Conservation (phyloP, 2,329 filamentous ascomycete species). For the Leptodontidium sp. region DNA sequence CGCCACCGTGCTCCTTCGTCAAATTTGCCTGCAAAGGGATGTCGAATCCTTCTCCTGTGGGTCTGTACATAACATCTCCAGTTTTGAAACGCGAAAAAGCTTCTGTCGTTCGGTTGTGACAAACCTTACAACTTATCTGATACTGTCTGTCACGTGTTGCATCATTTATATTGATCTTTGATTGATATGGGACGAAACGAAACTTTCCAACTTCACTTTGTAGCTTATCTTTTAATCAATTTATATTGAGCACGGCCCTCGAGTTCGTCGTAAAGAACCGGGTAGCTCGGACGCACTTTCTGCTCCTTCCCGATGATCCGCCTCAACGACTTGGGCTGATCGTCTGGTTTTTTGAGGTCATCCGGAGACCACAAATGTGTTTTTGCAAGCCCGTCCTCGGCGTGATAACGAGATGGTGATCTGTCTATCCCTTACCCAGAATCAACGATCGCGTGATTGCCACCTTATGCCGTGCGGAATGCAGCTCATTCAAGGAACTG, state of each 20-base stretch:
- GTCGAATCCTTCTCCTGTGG: conserved; percentile 7
- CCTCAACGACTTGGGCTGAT: conserved; percentile 13
- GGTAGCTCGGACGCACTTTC: not conserved
- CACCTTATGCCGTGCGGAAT: not conserved
- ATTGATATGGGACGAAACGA: not conserved
- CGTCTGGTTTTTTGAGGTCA: not conserved
- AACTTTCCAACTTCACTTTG: not conserved
- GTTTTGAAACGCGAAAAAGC: not conserved
- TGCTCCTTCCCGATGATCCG: conserved; percentile 3
- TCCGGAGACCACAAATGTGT: not conserved
- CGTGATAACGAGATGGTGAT: not conserved
- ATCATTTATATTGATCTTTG: not conserved
- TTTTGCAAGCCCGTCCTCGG: not conserved
- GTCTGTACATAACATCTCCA: conserved; percentile 13
- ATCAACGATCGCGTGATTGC: conserved; percentile 2
- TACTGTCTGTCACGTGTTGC: conserved; percentile 2
- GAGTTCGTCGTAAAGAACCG: not conserved
- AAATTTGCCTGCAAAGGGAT: conserved; percentile 15
- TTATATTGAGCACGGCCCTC: conserved; percentile 6
- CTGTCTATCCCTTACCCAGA: conserved; percentile 7
- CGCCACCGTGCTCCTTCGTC: conserved; percentile 19
- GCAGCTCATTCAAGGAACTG: not conserved
- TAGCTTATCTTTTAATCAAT: conserved; percentile 9
- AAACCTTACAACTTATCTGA: not conserved
- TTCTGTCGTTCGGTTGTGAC: not conserved